Percentiles rank a stretch among this genome's conserved stretches.
Evolutionary conservation across 2,329 filamentous ascomycete genomes (phyloP).

Genomic region (Ophiostoma montium): DNA sequence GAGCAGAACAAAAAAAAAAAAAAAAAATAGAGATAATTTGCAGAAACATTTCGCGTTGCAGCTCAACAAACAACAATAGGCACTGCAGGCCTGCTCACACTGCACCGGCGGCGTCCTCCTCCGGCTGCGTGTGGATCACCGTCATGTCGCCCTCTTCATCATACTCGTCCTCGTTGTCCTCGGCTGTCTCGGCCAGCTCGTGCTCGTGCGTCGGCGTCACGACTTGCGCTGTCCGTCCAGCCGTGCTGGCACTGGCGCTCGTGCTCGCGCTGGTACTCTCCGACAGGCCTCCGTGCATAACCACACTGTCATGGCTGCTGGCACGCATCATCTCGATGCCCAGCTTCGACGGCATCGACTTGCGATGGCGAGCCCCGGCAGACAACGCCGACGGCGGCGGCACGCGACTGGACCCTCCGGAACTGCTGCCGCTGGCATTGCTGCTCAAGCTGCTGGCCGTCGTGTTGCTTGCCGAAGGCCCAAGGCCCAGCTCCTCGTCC

Average conservation of each 20-base stretch:
- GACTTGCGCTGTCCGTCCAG: conserved; percentile 37
- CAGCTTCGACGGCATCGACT: conserved; percentile 62
- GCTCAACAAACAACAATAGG: no score
- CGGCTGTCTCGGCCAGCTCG: conserved; percentile 18
- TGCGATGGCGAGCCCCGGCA: conserved; percentile 26
- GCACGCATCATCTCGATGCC: conserved; percentile 97
- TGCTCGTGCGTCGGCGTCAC: conserved; percentile 34
- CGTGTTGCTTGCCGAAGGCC: conserved; percentile 10
- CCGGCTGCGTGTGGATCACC: conserved; percentile 17
- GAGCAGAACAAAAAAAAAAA: no score
- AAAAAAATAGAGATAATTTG: no score
- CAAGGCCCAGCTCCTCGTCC: conserved; percentile 68
- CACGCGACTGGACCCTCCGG: background rate
- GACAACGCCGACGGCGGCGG: conserved; percentile 16
- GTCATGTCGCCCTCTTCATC: conserved; percentile 15
- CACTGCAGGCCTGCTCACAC: no score
- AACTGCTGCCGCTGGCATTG: conserved; percentile 20
- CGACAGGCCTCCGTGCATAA: conserved; percentile 20
- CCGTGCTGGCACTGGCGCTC: conserved; percentile 4
- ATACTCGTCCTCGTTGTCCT: conserved; percentile 5
- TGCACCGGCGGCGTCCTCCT: conserved; percentile 1
- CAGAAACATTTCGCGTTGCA: no score
- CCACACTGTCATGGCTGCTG: conserved; percentile 76
- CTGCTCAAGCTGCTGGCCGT: conserved; percentile 20
- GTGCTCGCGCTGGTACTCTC: conserved; percentile 27